A percentile compares a stretch with the other conserved stretches of the same genome.
Conservation (phyloP, 495 filamentous ascomycete genomes). For the Penicillium riverlandense region DNA sequence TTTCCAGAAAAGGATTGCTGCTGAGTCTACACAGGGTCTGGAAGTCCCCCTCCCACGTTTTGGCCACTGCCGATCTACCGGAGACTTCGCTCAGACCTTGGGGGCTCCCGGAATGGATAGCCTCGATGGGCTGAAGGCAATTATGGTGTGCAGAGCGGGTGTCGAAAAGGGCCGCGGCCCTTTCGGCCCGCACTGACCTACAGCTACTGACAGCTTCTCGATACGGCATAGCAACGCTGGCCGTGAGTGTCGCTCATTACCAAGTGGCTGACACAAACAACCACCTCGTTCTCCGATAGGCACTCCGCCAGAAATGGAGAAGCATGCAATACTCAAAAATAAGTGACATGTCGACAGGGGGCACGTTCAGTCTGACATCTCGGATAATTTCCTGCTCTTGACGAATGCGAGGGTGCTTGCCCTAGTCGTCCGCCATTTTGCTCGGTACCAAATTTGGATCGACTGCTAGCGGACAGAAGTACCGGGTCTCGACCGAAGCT, state of each 20-base stretch:
- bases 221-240: conserved; percentile 11
- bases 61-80: conserved; percentile 7
- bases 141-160: conserved; percentile 19
- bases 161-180: conserved; percentile 12
- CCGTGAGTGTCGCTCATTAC: conserved; percentile 2
- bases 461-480: conserved; percentile 9
- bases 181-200: conserved; percentile 15
- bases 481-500: neutral
- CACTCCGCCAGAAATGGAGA: neutral
- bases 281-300: conserved; percentile 15
- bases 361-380: neutral
- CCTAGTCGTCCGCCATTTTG: neutral
- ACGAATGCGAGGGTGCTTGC: too few relatives aligned
- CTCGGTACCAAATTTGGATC: conserved; percentile 18
- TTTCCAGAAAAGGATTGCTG: too few relatives aligned
- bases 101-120: conserved; percentile 8
- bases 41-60: neutral
- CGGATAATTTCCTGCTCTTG: too few relatives aligned
- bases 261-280: too few relatives aligned
- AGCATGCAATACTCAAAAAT: neutral
- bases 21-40: neutral
- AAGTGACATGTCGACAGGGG: conserved; percentile 11
- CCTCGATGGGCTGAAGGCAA: conserved; percentile 15
- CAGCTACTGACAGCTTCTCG: conserved; percentile 4
- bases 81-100: too few relatives aligned